phyloP scores from a whole-genome alignment of 768 basidiomycete genomes.

The Clathrus columnatus region DNA sequence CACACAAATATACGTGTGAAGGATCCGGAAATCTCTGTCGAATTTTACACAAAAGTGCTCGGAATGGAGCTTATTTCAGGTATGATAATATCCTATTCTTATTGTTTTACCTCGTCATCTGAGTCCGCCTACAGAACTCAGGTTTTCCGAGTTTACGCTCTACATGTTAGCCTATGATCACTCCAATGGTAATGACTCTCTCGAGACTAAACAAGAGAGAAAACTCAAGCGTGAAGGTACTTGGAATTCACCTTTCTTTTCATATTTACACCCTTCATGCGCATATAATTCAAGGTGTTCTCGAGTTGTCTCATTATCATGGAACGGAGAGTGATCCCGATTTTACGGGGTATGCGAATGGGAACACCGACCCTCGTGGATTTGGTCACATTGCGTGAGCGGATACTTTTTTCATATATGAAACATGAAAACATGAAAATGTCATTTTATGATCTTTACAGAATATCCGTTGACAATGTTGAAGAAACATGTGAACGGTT shows the following conservation, averaged over 20 bases:
- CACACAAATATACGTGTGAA: conserved; percentile 86
- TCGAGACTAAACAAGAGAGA: conserved; percentile 47
- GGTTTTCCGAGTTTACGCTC: conserved; percentile 57
- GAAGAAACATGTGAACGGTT: no score
- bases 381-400: conserved; percentile 13
- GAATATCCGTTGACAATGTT: neutral
- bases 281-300: no score
- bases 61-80: conserved; percentile 72
- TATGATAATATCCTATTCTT: conserved; percentile 21
- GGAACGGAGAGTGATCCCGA: conserved; percentile 73
- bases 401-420: neutral
- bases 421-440: no score
- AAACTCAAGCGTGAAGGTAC: conserved; percentile 61
- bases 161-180: conserved; percentile 83
- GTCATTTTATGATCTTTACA: neutral
- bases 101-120: neutral
- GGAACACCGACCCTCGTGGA: conserved; percentile 71
- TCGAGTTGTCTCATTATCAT: conserved; percentile 85
- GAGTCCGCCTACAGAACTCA: conserved; percentile 36
- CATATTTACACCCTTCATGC: no score
- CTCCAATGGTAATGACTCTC: conserved; percentile 33
- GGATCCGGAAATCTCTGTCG: conserved; percentile 75
- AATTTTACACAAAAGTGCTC: conserved; percentile 68
- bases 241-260: no score
- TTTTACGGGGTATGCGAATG: conserved; percentile 77